A percentile compares a stretch with the other conserved stretches of the same genome.
Evolutionary conservation across 2,329 filamentous ascomycete species (phyloP).

Genomic region (Fusarium camptoceras): DNA sequence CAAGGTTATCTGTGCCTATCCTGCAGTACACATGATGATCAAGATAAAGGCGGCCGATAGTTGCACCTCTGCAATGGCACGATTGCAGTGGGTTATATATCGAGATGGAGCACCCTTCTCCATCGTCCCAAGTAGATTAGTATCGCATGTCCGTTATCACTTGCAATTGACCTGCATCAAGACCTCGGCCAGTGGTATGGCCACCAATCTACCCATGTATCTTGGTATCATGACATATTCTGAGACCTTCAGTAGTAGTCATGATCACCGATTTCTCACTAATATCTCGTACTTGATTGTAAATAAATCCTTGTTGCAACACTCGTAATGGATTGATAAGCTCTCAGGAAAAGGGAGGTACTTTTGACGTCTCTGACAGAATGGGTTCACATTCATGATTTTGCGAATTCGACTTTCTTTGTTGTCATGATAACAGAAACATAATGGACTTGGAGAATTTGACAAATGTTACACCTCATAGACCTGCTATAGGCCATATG

Average conservation of each 20-base stretch:
- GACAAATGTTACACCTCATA: not conserved
- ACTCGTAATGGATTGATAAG: not conserved
- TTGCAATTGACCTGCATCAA: slow-evolving; percentile 16
- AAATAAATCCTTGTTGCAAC: no score
- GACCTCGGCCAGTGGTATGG: slow-evolving; percentile 1
- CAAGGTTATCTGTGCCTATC: not conserved
- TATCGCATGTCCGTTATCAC: not conserved
- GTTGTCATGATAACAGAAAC: not conserved
- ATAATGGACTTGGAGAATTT: not conserved
- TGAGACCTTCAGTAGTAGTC: not conserved
- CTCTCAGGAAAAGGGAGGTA: not conserved
- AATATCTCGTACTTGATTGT: not conserved
- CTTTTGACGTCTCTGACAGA: not conserved
- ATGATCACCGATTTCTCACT: not conserved
- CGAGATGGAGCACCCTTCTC: slow-evolving; percentile 5
- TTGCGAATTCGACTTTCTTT: not conserved
- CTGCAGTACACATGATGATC: not conserved
- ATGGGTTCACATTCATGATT: not conserved
- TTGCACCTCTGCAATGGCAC: not conserved
- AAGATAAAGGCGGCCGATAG: slow-evolving; percentile 19
- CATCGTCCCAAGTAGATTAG: not conserved
- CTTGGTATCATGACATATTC: not conserved
- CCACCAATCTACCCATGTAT: not conserved
- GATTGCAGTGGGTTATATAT: slow-evolving; percentile 2
- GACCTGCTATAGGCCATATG: not conserved